Base-by-base conservation (phyloP, 257 asterid genomes). In the Gentiana dahurica region DNA sequence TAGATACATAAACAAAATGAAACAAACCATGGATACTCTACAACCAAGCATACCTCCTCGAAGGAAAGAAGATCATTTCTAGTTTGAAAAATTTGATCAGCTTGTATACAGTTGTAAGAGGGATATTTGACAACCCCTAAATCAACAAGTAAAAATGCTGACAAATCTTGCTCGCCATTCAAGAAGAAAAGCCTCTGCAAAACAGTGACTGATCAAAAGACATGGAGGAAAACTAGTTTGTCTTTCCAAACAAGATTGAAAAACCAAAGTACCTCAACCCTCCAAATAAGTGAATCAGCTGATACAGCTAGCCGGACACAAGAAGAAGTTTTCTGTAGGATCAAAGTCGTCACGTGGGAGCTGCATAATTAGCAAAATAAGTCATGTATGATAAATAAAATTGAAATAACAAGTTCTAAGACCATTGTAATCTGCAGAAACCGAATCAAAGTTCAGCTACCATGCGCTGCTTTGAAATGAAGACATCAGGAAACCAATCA, bases 141-240 rank as follows among this genome's bases (percentile, higher is more conserved):
- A 71, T 87, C 96, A 62, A 79, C 89, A 60, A 91, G 95, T 69
- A 85, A 71, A 76, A 91, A 87, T n/a, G 96, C 72, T 3, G 94
- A 87, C 60, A 91, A 77, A 69, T 85, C 90, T 71, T 81, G 97
- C 75, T 91, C 98, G 57, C 97, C 97, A 71, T 87, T 91, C 64
- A 87, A 85, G 77, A 91, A 91, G 81, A 91, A 91, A 73, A 91
- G 93, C 78, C 98, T 81, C 98, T 91, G 79, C 61, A 71, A 39
- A 63, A 64, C 1, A 65, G 61, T 47, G 59, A 58, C 49, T 51
- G 59, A 61, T 49, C 68, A 50, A 77, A 72, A 36, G 39, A 53
- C 39, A 34, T 45, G 48, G 46, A 46, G 53, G 12, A 64, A 43
- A 63, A 61, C 37, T 35, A 32, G 34, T 13, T 52, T 15, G 12